Conservation (phyloP, 2,329 filamentous ascomycete species). For the Rosellinia necatrix region DNA sequence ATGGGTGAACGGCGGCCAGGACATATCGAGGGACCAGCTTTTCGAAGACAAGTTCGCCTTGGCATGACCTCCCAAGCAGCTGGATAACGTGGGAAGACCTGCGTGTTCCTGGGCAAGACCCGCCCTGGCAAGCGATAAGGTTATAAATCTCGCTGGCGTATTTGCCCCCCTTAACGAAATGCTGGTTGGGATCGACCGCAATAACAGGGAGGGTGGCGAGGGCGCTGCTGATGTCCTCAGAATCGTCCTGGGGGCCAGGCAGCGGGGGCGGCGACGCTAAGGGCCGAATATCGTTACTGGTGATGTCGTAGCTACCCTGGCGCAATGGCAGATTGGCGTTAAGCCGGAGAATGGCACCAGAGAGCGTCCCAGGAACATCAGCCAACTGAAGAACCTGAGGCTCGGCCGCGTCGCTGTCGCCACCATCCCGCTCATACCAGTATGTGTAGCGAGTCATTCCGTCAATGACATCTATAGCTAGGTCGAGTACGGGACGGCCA, state of each 20-base stretch:
- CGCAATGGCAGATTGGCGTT: slow-evolving; percentile 3
- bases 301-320: slow-evolving; percentile 4
- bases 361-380: slow-evolving; percentile 5
- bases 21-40: neutral
- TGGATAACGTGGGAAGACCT: neutral
- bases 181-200: slow-evolving; percentile 7
- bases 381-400: slow-evolving; percentile 1
- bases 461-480: neutral
- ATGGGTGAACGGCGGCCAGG: neutral
- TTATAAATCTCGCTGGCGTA: slow-evolving; percentile 10
- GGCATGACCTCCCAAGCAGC: neutral
- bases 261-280: slow-evolving; percentile 6
- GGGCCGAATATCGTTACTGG: neutral
- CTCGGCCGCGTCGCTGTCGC: neutral
- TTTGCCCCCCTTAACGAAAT: slow-evolving; percentile 8
- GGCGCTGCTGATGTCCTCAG: slow-evolving; percentile 8
- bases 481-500: slow-evolving; percentile 2
- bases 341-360: slow-evolving; percentile 4
- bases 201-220: slow-evolving; percentile 5
- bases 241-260: slow-evolving; percentile 9
- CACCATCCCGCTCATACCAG: slow-evolving; percentile 4
- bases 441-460: slow-evolving; percentile 1
- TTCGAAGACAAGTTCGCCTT: slow-evolving; percentile 7
- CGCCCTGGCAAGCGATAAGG: slow-evolving; percentile 3
- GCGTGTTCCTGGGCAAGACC: slow-evolving; percentile 5